Percentiles rank a stretch among this genome's conserved stretches.
Evolutionary conservation across 352 stramenopile species (phyloP).

Genomic region (Globisporangium splendens): DNA sequence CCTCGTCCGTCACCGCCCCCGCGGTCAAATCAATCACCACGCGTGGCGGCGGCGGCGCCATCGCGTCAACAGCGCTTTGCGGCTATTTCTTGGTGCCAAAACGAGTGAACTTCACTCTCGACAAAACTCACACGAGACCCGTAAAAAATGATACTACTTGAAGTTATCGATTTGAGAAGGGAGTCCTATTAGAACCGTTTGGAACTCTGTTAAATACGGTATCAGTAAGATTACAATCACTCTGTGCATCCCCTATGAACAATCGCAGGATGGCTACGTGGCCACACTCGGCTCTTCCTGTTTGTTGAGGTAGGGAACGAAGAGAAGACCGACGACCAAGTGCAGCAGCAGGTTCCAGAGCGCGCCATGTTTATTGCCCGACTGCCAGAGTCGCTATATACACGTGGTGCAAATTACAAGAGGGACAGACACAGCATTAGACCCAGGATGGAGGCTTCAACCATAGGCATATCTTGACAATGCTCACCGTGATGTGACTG

Average conservation of each 20-base stretch:
- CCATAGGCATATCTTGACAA: not conserved
- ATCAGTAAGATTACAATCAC: not conserved
- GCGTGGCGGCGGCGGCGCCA: not conserved
- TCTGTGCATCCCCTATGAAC: not conserved
- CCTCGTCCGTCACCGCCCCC: not conserved
- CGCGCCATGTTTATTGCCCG: slow-evolving; percentile 37
- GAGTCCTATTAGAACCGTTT: not conserved
- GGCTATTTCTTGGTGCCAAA: not conserved
- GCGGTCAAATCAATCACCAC: slow-evolving; percentile 8
- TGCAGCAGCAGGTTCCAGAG: slow-evolving; percentile 51
- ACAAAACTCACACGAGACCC: not conserved
- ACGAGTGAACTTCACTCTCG: not conserved
- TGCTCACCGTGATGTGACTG: slow-evolving; percentile 45
- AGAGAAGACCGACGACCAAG: slow-evolving; percentile 45
- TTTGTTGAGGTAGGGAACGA: slow-evolving; percentile 58
- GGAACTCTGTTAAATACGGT: not conserved
- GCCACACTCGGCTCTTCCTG: slow-evolving; percentile 24
- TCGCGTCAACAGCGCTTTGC: not conserved
- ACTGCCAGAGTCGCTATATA: slow-evolving; percentile 41
- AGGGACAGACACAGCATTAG: too few relatives aligned
- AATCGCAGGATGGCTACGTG: too few relatives aligned
- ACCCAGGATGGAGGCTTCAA: too few relatives aligned
- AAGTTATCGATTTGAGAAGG: not conserved
- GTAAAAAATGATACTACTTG: not conserved
- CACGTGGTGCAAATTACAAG: too few relatives aligned